A percentile compares a stretch with the other conserved stretches of the same genome.
These are phyloP conservation scores for Capsicum baccatum DNA, from an alignment of 257 asterid genomes.

Conservation along the genomic window DNA sequence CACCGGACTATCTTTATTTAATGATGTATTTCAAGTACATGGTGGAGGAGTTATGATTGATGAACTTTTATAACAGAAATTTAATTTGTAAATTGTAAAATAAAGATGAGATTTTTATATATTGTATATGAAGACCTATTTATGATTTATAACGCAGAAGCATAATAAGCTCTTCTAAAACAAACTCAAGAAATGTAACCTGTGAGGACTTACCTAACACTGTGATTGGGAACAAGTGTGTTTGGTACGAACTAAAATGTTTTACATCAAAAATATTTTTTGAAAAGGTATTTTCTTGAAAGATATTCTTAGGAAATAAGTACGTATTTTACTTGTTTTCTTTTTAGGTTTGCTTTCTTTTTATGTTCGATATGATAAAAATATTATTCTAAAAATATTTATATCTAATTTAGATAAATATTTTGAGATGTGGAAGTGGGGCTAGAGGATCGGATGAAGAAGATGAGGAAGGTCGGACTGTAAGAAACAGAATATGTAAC, in stretches of 20 bases:
- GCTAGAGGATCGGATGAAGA: background rate
- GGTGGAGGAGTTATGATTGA: background rate
- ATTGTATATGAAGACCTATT: background rate
- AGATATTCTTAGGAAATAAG: background rate
- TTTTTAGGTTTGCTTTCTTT: background rate
- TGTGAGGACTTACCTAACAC: slow-evolving; percentile 1
- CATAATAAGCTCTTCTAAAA: background rate
- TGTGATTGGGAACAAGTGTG: background rate
- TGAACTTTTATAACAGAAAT: background rate
- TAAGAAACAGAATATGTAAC: no score
- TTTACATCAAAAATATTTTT: background rate
- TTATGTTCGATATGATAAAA: background rate
- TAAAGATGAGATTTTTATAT: background rate
- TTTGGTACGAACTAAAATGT: background rate
- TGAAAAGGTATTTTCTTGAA: background rate
- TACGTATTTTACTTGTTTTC: background rate
- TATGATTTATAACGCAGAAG: background rate
- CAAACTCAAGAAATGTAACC: background rate
- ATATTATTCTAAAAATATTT: background rate
- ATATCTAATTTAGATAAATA: background rate
- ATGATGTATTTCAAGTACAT: background rate
- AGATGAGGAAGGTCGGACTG: background rate
- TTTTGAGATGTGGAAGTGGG: background rate
- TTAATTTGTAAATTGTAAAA: background rate
- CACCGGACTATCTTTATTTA: no score